phyloP scores from a whole-genome alignment of 2,329 filamentous ascomycete genomes.

The Shiraia bambusicola region DNA sequence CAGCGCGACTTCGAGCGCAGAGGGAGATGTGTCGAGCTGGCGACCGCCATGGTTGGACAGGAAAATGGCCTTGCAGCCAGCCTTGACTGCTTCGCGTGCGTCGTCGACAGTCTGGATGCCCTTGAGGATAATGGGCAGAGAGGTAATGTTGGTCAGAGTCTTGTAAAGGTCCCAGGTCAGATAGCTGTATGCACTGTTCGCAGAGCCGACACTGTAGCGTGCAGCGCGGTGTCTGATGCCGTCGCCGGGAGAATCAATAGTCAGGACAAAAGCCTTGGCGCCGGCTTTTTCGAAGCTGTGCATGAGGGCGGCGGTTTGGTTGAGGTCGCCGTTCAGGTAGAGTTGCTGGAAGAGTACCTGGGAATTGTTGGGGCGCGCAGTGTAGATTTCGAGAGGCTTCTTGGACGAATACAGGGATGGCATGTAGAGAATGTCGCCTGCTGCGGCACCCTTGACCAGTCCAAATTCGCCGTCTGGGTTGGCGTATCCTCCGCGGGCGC shows the following conservation, averaged over 20 bases:
- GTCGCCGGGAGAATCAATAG: constrained; percentile 45
- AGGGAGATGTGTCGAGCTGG: constrained; percentile 55
- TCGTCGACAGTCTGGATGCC: constrained; percentile 46
- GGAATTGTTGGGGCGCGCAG: constrained; percentile 23
- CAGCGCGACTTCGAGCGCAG: constrained; percentile 72
- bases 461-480: constrained; percentile 53
- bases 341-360: constrained; percentile 48
- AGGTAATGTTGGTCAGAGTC: constrained; percentile 40
- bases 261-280: constrained; percentile 46
- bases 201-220: constrained; percentile 35
- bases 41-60: constrained; percentile 48
- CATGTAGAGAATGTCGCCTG: constrained; percentile 56
- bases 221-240: constrained; percentile 42
- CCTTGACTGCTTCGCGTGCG: constrained; percentile 38
- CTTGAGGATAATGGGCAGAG: constrained; percentile 44
- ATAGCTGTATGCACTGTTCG: constrained; percentile 32
- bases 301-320: constrained; percentile 33
- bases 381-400: constrained; percentile 36
- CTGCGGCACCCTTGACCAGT: constrained; percentile 53
- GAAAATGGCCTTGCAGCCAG: constrained; percentile 44
- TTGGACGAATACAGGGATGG: constrained; percentile 41
- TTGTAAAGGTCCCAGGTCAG: constrained; percentile 42
- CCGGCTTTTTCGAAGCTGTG: constrained; percentile 35
- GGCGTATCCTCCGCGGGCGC: constrained; percentile 43
- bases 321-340: constrained; percentile 30